Base-by-base conservation (phyloP, 148 eudicot genomes). In the Vaccinium corymbosum region DNA sequence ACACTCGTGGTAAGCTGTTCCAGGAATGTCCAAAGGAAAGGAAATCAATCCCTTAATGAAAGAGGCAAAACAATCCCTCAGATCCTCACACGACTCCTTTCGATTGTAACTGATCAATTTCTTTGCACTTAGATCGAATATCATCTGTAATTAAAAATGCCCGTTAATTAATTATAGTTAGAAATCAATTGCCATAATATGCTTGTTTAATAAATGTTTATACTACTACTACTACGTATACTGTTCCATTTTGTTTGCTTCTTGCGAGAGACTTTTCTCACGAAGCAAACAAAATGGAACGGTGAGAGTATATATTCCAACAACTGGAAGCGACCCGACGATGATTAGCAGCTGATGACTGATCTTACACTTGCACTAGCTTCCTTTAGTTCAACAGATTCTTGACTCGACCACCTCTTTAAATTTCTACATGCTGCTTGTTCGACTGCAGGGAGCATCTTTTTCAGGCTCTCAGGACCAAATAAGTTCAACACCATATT, bases 31-130 rank as follows among this genome's bases (percentile, higher is more conserved):
- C 55, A 95, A 61, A 70, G 98, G 95, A 78, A 94, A 93, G 53
- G 97, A 95, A 84, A 93, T 92, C 82, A 95, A 81, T 82, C 98
- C 97, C 82, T 87, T 89, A 35, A 93, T 90, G 79, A 95, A 95
- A 73, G 91, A 93, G 48, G 82, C 93, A 87, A 91, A 95, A 52
- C 80, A 89, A 55, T 89, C 92, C 83, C 98, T 90, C 25, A 92
- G 85, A 87, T 90, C 90, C 72, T 90, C 95, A 27, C 93, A 82
- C 75, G 97, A 91, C 78, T 88, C 87, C 83, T 91, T 91, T 27
- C 89, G 80, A 83, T 95, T 94, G 74, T 94, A 89, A 78, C 97
- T 94, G 81, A 95, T 95, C 51, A 95, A 84, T 57, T 94, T 95
- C 82, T 91, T 95, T 62, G 97, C 95, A 51, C 94, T 90, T 17